A percentile compares a stretch with the other conserved stretches of the same genome.
Evolutionary conservation across 2,329 filamentous ascomycete genomes (phyloP).

Genomic region (Cadophora malorum): DNA sequence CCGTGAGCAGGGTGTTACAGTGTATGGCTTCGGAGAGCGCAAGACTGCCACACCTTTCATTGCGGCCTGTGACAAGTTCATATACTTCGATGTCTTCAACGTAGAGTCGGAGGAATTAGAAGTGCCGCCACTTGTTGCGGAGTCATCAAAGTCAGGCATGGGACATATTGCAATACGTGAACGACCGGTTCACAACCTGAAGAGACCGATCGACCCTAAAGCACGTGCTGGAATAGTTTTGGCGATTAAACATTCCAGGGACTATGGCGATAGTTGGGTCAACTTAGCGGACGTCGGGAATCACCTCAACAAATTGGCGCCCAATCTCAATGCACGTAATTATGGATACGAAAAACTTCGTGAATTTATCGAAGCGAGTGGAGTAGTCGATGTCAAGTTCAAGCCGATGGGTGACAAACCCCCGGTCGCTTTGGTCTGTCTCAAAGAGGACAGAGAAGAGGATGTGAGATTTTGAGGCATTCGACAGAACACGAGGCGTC

Average conservation of each 20-base stretch:
- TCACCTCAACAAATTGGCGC: not conserved
- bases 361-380: slow-evolving; percentile 15
- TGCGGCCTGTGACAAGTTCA: slow-evolving; percentile 13
- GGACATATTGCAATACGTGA: not conserved
- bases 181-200: no score
- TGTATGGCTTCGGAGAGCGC: slow-evolving; percentile 14
- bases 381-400: slow-evolving; percentile 10
- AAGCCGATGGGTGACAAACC: slow-evolving; percentile 13
- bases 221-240: not conserved
- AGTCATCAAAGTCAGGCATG: not conserved
- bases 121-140: not conserved
- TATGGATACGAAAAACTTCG: slow-evolving; percentile 14
- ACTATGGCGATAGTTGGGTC: not conserved
- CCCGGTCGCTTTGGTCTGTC: slow-evolving; percentile 12
- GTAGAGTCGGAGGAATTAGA: not conserved
- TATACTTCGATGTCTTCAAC: slow-evolving; percentile 15
- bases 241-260: not conserved
- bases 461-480: no score
- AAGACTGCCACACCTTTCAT: slow-evolving; percentile 5
- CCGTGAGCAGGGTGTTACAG: slow-evolving; percentile 16
- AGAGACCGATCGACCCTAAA: not conserved
- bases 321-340: slow-evolving; percentile 9
- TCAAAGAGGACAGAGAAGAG: not conserved
- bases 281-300: slow-evolving; percentile 10
- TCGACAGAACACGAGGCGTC: no score